phyloP scores from a whole-genome alignment of 164 flowering plant species.

The Saururus chinensis region DNA sequence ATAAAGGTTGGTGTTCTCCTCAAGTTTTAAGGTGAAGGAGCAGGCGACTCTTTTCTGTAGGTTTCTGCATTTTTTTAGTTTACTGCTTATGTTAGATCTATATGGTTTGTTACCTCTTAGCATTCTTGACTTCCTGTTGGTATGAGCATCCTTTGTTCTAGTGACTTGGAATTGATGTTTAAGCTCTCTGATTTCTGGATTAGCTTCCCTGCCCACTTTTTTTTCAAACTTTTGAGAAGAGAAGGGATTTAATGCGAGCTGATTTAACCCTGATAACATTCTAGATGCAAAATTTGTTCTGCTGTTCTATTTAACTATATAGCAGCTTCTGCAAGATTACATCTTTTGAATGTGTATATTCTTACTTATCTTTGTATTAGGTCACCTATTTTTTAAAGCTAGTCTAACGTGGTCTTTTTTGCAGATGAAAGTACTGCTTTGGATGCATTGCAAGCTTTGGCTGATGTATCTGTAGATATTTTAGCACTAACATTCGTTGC shows the following conservation, averaged over 20 bases:
- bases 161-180: neutral
- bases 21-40: conserved; percentile 40
- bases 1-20: conserved; percentile 18
- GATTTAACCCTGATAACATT: neutral
- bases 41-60: conserved; percentile 39
- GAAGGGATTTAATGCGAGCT: too few species aligned
- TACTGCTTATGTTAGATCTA: too few species aligned
- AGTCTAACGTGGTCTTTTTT: conserved; percentile 1
- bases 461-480: conserved; percentile 41
- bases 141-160: neutral
- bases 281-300: neutral
- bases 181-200: neutral
- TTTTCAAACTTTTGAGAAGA: neutral
- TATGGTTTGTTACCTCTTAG: neutral
- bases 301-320: neutral
- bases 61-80: conserved; percentile 12
- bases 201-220: neutral
- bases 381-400: neutral
- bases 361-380: neutral
- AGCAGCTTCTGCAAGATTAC: neutral
- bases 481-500: conserved; percentile 32
- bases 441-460: conserved; percentile 59
- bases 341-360: neutral
- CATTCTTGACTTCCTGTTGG: neutral
- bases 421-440: conserved; percentile 47